A percentile compares a stretch with the other conserved stretches of the same genome.
Conservation (phyloP, 2,329 filamentous ascomycete genomes). For the Westerdykella sp. region DNA sequence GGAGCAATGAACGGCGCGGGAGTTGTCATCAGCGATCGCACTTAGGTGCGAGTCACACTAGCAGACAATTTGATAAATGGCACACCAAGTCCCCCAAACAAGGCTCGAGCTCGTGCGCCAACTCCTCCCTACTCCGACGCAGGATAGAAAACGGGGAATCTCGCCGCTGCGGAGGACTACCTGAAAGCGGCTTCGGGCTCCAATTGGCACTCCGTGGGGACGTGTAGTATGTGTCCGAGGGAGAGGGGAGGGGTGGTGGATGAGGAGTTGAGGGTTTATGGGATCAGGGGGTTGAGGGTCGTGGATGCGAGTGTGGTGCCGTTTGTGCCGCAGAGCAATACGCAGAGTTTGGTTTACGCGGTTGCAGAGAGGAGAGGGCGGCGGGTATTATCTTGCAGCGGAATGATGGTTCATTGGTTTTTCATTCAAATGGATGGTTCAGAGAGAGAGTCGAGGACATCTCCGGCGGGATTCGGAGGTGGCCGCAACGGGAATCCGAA, state of each 20-base stretch:
- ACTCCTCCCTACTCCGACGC: no score
- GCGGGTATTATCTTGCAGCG: slow-evolving; percentile 20
- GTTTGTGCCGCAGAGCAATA: slow-evolving; percentile 10
- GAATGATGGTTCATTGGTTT: neutral
- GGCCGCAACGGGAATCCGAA: no score
- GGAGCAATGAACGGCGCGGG: no score
- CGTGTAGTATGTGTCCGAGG: slow-evolving; percentile 30
- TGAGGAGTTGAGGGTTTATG: slow-evolving; percentile 23
- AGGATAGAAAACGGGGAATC: no score
- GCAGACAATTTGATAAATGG: no score
- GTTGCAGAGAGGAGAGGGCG: slow-evolving; percentile 30
- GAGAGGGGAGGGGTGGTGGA: slow-evolving; percentile 28
- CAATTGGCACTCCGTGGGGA: slow-evolving; percentile 30
- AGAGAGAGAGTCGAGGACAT: no score
- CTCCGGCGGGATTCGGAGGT: no score
- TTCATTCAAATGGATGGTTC: no score
- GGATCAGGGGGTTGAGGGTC: slow-evolving; percentile 15
- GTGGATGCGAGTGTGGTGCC: slow-evolving; percentile 16
- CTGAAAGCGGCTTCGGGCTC: slow-evolving; percentile 14
- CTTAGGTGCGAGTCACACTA: no score
- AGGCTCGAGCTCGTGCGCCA: no score
- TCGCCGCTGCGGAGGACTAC: slow-evolving; percentile 16
- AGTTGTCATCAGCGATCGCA: no score
- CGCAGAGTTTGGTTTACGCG: slow-evolving; percentile 13
- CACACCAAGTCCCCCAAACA: no score